A percentile compares a stretch with the other conserved stretches of the same genome.
These are phyloP conservation scores for Lagenidium giganteum DNA, from an alignment of 352 stramenopile species.

Conservation along the genomic window DNA sequence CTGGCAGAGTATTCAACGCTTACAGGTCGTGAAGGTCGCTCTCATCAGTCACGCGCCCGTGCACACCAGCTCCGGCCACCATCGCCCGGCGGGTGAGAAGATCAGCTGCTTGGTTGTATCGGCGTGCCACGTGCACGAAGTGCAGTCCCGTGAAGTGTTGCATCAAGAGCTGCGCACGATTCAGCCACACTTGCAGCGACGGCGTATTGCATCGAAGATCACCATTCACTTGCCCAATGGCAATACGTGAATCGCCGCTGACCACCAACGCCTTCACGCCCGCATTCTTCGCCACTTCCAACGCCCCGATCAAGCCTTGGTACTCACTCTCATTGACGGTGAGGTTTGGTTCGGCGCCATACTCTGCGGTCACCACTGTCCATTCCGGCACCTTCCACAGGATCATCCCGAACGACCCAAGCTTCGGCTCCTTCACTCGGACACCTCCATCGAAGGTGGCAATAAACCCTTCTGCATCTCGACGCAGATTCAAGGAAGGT, in stretches of 20 bases:
- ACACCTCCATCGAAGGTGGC: constrained; percentile 9
- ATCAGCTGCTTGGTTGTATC: constrained; percentile 3
- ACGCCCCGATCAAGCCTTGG: background rate
- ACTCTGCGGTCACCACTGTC: background rate
- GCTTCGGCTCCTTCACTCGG: background rate
- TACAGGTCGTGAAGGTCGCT: background rate
- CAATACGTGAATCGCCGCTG: constrained; percentile 3
- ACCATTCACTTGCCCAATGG: constrained; percentile 2
- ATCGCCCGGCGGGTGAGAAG: constrained; percentile 1
- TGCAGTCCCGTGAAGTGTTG: background rate
- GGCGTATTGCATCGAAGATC: constrained; percentile 2
- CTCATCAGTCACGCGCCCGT: background rate
- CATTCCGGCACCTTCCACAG: constrained; percentile 4
- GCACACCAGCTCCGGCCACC: too few species aligned
- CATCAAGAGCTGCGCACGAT: background rate
- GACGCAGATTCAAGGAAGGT: constrained; percentile 3
- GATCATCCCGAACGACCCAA: background rate
- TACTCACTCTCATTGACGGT: constrained; percentile 10
- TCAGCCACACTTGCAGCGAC: background rate
- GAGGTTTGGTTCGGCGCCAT: background rate
- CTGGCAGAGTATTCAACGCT: too few species aligned
- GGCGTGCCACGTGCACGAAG: constrained; percentile 1
- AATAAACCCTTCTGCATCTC: background rate
- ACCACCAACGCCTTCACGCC: background rate
- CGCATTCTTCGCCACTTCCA: background rate